These are phyloP conservation scores for Cutaneotrichosporon spelunceum DNA, from an alignment of 1,284 basidiomycete genomes.

Conservation along the genomic window DNA sequence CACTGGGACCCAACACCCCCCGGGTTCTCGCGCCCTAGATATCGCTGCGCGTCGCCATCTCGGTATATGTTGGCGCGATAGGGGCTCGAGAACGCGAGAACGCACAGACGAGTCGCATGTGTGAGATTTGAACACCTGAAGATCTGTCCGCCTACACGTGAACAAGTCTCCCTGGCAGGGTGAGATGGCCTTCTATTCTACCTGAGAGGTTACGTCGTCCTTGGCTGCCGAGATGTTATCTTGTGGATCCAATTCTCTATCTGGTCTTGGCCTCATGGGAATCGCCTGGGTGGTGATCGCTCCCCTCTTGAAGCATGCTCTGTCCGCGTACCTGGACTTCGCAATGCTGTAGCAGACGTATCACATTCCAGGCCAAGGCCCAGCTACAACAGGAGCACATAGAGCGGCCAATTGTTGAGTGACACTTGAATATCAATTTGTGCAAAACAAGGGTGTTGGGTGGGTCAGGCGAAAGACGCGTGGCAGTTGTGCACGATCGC, in stretches of 20 bases:
- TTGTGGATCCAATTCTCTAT: no score
- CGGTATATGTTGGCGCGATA: not conserved
- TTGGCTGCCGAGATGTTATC: no score
- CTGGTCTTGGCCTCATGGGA: no score
- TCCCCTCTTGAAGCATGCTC: no score
- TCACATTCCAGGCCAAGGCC: not conserved
- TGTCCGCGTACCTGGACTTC: no score
- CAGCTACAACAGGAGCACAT: not conserved
- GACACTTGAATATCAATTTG: not conserved
- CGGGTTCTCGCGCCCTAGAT: not conserved
- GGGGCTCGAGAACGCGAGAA: not conserved
- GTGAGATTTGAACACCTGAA: not conserved
- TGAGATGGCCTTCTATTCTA: no score
- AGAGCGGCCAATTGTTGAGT: not conserved
- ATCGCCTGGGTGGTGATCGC: no score
- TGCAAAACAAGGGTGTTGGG: not conserved
- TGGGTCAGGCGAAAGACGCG: not conserved
- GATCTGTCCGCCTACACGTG: not conserved
- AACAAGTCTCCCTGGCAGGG: no score
- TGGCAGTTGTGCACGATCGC: not conserved
- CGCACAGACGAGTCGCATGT: not conserved
- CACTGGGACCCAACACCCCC: no score
- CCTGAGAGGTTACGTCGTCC: no score
- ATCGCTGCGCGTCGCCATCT: not conserved
- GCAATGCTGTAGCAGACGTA: not conserved